These are phyloP conservation scores for Phaeotremella skinneri DNA, from an alignment of 768 basidiomycete species.

Conservation along the genomic window DNA sequence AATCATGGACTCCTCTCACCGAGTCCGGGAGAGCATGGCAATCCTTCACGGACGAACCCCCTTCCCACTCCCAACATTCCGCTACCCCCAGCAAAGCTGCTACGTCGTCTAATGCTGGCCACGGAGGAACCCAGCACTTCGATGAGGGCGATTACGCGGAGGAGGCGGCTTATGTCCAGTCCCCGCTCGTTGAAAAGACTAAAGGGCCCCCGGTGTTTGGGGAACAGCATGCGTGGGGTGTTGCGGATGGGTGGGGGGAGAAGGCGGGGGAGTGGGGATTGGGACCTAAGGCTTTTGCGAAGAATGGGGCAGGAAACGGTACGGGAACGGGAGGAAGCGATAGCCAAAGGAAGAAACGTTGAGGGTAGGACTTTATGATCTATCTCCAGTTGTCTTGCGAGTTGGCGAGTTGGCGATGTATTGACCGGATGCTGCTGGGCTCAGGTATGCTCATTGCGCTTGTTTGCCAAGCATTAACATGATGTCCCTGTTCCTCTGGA, in stretches of 20 bases:
- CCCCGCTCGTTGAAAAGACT: constrained; percentile 16
- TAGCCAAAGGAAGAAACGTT: too few relatives aligned
- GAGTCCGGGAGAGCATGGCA: constrained; percentile 41
- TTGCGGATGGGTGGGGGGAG: constrained; percentile 49
- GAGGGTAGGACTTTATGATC: too few relatives aligned
- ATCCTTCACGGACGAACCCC: constrained; percentile 3
- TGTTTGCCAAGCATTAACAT: too few relatives aligned
- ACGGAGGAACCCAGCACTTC: too few relatives aligned
- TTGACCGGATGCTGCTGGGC: too few relatives aligned
- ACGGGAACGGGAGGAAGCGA: background rate
- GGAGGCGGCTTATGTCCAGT: constrained; percentile 45
- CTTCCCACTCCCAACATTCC: background rate
- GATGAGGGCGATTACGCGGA: constrained; percentile 39
- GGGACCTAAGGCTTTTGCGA: constrained; percentile 35
- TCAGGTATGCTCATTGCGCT: too few relatives aligned
- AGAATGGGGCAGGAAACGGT: background rate
- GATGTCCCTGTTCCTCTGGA: too few relatives aligned
- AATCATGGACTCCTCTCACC: constrained; percentile 47
- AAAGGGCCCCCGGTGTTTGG: constrained; percentile 36
- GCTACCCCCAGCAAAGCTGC: background rate
- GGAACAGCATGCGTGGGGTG: constrained; percentile 50
- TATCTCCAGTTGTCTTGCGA: too few relatives aligned
- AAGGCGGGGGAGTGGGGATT: constrained; percentile 51
- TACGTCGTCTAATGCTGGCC: too few relatives aligned
- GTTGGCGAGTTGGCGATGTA: too few relatives aligned